Evolutionary conservation across 2,329 filamentous ascomycete genomes (phyloP).

Genomic region (Karstenula rhodostoma): DNA sequence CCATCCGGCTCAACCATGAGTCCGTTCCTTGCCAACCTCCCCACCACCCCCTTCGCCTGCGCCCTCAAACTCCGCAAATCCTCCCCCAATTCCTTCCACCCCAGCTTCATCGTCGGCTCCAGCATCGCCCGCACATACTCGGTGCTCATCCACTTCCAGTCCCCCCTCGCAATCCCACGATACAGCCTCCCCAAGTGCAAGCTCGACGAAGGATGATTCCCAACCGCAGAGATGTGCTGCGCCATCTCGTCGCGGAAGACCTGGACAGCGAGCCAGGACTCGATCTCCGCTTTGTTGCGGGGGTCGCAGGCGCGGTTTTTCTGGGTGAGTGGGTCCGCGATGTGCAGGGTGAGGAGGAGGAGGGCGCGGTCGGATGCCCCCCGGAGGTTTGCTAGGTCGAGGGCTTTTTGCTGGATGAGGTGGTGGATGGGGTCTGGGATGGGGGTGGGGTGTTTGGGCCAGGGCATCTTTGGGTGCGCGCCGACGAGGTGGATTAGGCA

Average conservation of each 20-base stretch:
- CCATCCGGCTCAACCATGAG: conserved; percentile 40
- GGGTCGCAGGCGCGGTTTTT: conserved; percentile 7
- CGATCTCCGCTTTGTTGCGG: conserved; percentile 17
- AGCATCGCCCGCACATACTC: conserved; percentile 32
- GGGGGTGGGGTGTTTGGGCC: conserved; percentile 19
- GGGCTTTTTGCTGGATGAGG: conserved; percentile 26
- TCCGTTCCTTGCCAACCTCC: conserved; percentile 28
- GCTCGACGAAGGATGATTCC: conserved; percentile 1
- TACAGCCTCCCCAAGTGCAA: conserved; percentile 36
- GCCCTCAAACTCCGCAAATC: conserved; percentile 39
- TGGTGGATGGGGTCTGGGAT: conserved; percentile 19
- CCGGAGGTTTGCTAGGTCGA: conserved; percentile 23
- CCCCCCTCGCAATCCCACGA: conserved; percentile 36
- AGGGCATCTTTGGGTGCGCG: conserved; percentile 34
- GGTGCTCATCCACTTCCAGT: conserved; percentile 36
- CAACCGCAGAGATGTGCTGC: conserved; percentile 23
- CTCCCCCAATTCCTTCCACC: conserved; percentile 28
- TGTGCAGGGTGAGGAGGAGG: conserved; percentile 32
- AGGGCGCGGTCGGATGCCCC: conserved; percentile 34
- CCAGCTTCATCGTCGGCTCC: conserved; percentile 22
- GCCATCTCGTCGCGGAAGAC: conserved; percentile 43
- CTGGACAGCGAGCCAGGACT: conserved; percentile 40
- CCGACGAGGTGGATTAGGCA: conserved; percentile 48
- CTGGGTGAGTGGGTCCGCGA: conserved; percentile 23
- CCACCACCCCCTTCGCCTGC: conserved; percentile 28